Conservation (phyloP, 441 rosid species). For the Corymbia calophylla region DNA sequence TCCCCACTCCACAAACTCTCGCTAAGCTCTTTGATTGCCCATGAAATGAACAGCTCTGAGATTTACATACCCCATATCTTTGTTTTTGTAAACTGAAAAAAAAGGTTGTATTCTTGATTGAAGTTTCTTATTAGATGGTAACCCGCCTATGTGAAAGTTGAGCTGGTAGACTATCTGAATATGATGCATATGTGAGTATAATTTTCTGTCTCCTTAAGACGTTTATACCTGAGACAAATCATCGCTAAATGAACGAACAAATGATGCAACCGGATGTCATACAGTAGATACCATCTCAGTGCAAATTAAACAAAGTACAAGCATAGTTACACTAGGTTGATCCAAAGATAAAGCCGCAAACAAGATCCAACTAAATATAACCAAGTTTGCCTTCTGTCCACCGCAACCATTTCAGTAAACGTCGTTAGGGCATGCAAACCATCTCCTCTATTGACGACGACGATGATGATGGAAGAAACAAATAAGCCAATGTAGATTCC, state of each 20-base stretch:
- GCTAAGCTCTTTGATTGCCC: not conserved
- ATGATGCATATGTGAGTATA: not conserved
- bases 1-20: not conserved
- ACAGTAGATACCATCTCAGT: not conserved
- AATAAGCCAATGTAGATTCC: not conserved
- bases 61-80: not conserved
- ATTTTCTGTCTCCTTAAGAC: not conserved
- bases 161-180: not conserved
- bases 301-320: no score
- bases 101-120: not conserved
- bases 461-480: not conserved
- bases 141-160: not conserved
- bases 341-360: not conserved
- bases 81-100: not conserved
- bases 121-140: not conserved
- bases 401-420: not conserved
- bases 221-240: not conserved
- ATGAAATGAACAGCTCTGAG: not conserved
- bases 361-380: not conserved
- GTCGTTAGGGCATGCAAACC: not conserved
- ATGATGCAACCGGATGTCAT: not conserved
- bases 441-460: not conserved
- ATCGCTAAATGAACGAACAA: not conserved
- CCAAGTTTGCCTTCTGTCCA: not conserved
- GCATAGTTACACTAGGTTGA: not conserved